Base-by-base conservation (phyloP, 2,329 filamentous ascomycete genomes). In the Diplodia mutila region DNA sequence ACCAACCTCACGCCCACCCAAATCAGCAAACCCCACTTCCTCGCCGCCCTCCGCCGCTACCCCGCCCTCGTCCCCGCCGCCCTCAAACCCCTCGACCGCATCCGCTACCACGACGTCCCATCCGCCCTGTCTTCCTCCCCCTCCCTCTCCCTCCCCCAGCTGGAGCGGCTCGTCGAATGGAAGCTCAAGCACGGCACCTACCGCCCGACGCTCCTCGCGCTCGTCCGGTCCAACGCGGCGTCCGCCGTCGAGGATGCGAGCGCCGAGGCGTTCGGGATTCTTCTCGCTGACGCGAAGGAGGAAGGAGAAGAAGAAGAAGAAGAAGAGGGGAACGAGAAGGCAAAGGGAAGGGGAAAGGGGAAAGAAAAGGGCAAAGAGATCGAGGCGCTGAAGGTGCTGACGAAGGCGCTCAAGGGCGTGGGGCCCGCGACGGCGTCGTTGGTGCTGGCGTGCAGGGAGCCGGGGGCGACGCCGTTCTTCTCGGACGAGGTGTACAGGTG, bases 381-480 rank as follows among this genome's bases (percentile, higher is more conserved):
- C 23, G 25, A 25, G 14, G 51, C 9, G 29, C 18, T 29, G 32
- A 25, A 25, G 86, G 88, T 72, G 76, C 29, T 55, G 18, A 14
- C 77, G 66, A 69, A 74, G 11, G 83, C 87, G 3, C 74, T 92
- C 7, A 82, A 83, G 70, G 92, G 92, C 39, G 87, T 96, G 69
- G 92, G 92, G 0, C 91, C 92, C 1, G 92, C 92, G 8, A 94
- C 91, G 0, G 91, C 91, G 0, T 92, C 90, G 1, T 85, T 95
- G 37, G 79, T 94, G 1, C 83, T 95, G 2, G 86, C 89, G 4
- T 86, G 90, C 4, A 85, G 88, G 70, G 84, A 88, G 69, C 85
- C 89, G 0, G 77, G 81, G 0, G 78, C 80, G 14, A 83, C 89
- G 59, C 85, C 91, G 1, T 94, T 94, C 82, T 94, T 94, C 79